A percentile compares a stretch with the other conserved stretches of the same genome.
Conservation (phyloP, 768 basidiomycete species). For the Peribolospora baueri region DNA sequence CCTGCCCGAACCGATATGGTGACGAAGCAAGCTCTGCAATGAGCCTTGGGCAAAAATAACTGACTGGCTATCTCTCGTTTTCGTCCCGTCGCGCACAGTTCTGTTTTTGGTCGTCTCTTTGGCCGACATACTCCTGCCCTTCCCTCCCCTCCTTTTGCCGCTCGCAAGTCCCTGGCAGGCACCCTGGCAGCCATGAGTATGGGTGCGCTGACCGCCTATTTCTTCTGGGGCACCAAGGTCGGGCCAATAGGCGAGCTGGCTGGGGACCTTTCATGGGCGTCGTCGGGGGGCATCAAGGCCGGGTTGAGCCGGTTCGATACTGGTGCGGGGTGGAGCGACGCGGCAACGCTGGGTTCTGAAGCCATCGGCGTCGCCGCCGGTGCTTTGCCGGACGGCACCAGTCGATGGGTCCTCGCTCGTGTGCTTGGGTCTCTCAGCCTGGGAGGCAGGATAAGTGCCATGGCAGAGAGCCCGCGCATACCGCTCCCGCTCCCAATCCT, state of each 20-base stretch:
- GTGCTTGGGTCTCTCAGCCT: neutral
- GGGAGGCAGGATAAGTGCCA: neutral
- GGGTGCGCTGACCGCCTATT: conserved; percentile 10
- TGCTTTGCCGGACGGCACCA: neutral
- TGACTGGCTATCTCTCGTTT: no score
- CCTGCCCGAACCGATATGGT: no score
- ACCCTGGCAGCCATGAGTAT: conserved; percentile 10
- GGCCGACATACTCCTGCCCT: conserved; percentile 10
- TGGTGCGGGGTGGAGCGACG: conserved; percentile 1
- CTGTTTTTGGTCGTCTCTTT: conserved; percentile 14
- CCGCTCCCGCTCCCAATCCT: neutral
- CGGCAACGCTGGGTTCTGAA: neutral
- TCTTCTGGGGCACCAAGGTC: conserved; percentile 10
- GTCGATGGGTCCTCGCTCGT: neutral
- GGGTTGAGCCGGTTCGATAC: neutral
- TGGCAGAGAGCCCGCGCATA: neutral
- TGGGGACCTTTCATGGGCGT: conserved; percentile 13
- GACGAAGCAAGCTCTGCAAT: no score
- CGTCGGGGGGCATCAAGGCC: neutral
- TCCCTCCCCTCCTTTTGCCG: conserved; percentile 8
- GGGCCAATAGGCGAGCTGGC: conserved; percentile 7
- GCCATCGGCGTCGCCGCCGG: neutral
- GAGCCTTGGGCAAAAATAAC: no score
- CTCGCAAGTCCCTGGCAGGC: conserved; percentile 14
- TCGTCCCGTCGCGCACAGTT: neutral